Base-by-base conservation (phyloP, 805 yeast genomes). In the Clavispora carvajalis region DNA sequence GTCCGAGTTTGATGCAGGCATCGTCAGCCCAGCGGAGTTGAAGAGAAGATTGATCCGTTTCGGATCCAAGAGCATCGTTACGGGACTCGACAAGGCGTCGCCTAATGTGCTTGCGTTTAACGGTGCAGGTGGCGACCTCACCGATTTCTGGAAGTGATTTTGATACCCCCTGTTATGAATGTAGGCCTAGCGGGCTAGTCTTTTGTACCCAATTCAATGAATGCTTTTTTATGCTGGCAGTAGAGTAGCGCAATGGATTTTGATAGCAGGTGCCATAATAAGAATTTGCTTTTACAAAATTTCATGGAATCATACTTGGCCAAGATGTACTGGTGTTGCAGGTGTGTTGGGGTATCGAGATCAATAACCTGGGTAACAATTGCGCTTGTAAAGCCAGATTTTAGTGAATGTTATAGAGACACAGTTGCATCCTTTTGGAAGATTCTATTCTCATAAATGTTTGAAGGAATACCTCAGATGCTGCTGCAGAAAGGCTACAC, bases 71-170 rank as follows among this genome's bases (percentile, higher is more conserved):
- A 74, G 71, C 29, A 64, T 66, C 2, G 75, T 85, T 19, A 46
- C 78, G 7, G 48, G 70, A 7, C 54, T 73, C 11, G 70, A 74
- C 45, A 69, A 74, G 2, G 69, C 71, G 12, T 79, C 85, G 1
- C 89, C 89, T 0, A 85, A 85, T 53, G 58, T 71, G 40, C 66
- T 85, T 25, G 77, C 65, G 1, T 66, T 48, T 41, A 61, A 59
- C 44, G 63, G 65, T 4, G 51, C 56, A 1, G 59, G 52, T 8
- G 38, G 37, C 13, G 41, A 43, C 38, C 39, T 44, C 23, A 28
- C 49, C 33, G 35, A 40, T 24, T 48, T 50, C 36, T 50, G 54
- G 54, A 33, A 33, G 34, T 31, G 16, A 30, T 2, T 2, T 13
- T 7, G 7, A 26, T n/a, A 11, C 23, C 5, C 6, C 10, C 23